Conservation (phyloP, 2,329 filamentous ascomycete genomes). For the Chalaropsis ovoidea region DNA sequence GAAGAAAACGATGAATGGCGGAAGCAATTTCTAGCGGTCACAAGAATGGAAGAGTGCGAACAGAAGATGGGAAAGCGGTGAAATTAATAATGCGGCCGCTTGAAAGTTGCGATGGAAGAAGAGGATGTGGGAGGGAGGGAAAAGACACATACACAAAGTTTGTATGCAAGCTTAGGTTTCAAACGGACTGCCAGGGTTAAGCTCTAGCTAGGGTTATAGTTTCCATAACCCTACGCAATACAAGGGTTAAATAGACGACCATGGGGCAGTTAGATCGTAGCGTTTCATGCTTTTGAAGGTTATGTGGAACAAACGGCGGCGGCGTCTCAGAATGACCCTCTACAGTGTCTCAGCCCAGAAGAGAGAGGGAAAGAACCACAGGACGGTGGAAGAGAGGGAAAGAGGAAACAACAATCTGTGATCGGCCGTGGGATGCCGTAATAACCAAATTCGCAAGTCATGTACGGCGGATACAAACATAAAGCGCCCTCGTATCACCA, state of each 20-base stretch:
- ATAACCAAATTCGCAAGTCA: not conserved
- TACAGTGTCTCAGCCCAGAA: not conserved
- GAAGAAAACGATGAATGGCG: not conserved
- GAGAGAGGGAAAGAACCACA: not conserved
- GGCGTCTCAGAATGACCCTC: not conserved
- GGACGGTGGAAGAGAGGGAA: not conserved
- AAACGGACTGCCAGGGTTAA: not conserved
- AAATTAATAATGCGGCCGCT: not conserved
- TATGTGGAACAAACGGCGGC: slow-evolving; percentile 2
- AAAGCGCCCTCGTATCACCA: not conserved
- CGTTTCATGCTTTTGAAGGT: not conserved
- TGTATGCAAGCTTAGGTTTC: not conserved
- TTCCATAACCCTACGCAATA: not conserved
- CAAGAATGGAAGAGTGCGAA: not conserved
- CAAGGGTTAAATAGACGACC: not conserved
- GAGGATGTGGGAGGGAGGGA: not conserved
- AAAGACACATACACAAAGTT: slow-evolving; percentile 14
- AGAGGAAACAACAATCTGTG: slow-evolving; percentile 7
- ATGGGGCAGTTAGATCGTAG: not conserved
- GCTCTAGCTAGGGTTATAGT: not conserved
- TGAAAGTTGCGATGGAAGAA: slow-evolving; percentile 1
- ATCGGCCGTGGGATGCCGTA: slow-evolving; percentile 1
- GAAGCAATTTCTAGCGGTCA: not conserved
- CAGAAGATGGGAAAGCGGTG: not conserved
- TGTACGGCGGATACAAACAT: not conserved